A percentile compares a stretch with the other conserved stretches of the same genome.
These are phyloP conservation scores for Nemania bipapillata DNA, from an alignment of 2,329 filamentous ascomycete genomes.

Conservation along the genomic window DNA sequence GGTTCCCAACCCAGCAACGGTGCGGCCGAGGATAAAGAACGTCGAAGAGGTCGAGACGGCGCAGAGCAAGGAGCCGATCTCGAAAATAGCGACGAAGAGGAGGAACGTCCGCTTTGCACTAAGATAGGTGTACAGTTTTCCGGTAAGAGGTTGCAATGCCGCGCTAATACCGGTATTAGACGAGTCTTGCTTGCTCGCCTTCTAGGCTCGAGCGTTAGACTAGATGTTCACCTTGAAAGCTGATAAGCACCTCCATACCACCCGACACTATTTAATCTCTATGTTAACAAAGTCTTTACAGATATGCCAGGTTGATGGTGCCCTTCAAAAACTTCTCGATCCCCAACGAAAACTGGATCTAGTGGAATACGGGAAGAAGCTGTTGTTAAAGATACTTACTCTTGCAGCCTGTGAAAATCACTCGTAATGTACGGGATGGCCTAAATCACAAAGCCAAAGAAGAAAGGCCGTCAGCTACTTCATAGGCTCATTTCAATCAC, in stretches of 20 bases:
- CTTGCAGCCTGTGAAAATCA: constrained; percentile 18
- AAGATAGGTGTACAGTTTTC: constrained; percentile 62
- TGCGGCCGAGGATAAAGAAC: constrained; percentile 66
- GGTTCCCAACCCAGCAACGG: constrained; percentile 64
- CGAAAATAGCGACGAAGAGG: constrained; percentile 62
- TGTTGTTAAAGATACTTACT: constrained; percentile 2
- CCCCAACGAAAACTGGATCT: neutral
- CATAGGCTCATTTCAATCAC: neutral
- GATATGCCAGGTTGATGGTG: too few relatives aligned
- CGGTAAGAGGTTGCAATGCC: constrained; percentile 63
- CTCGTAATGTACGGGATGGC: constrained; percentile 18
- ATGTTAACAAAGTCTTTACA: neutral
- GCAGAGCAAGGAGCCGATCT: constrained; percentile 67
- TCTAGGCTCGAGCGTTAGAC: too few relatives aligned
- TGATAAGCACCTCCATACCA: constrained; percentile 31
- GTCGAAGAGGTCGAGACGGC: constrained; percentile 59
- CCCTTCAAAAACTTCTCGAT: neutral
- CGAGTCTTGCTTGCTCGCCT: neutral
- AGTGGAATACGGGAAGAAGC: neutral
- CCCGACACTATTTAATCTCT: constrained; percentile 11
- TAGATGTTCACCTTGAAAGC: constrained; percentile 17
- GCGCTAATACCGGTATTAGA: constrained; percentile 40
- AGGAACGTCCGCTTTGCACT: constrained; percentile 55
- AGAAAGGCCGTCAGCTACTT: neutral
- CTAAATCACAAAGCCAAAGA: neutral